Percentiles rank a stretch among this genome's conserved stretches.
Evolutionary conservation across 2,329 filamentous ascomycete genomes (phyloP).

Genomic region (Apiospora malaysiana): DNA sequence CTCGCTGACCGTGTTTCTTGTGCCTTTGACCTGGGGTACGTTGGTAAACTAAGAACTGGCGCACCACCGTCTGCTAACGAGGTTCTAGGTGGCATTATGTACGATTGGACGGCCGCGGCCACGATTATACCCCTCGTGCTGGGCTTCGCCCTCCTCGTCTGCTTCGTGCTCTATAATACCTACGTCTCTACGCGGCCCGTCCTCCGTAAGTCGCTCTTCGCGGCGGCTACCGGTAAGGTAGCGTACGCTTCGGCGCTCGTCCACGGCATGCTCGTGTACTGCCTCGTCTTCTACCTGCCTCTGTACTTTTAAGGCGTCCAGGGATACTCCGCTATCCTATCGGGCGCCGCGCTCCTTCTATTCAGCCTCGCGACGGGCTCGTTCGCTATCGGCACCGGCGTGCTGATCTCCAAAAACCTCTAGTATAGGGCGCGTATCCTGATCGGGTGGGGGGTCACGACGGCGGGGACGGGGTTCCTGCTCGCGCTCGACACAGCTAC

Average conservation of each 20-base stretch:
- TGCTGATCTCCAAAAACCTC: constrained; percentile 52
- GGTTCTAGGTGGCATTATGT: constrained; percentile 68
- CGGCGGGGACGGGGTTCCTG: constrained; percentile 62
- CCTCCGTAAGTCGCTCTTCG: constrained; percentile 28
- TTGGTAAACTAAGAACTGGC: neutral
- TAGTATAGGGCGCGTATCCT: constrained; percentile 45
- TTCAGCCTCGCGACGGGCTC: constrained; percentile 69
- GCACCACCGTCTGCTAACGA: neutral
- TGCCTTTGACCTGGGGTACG: constrained; percentile 46
- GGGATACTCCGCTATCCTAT: constrained; percentile 57
- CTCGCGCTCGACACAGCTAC: constrained; percentile 53
- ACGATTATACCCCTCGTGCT: constrained; percentile 67
- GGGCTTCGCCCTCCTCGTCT: constrained; percentile 56
- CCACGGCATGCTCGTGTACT: constrained; percentile 28
- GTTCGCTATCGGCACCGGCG: constrained; percentile 58
- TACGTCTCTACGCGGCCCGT: constrained; percentile 54
- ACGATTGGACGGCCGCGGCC: constrained; percentile 66
- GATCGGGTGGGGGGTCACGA: constrained; percentile 65
- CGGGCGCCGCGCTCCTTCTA: constrained; percentile 63
- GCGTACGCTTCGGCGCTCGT: constrained; percentile 29
- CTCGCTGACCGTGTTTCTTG: constrained; percentile 27
- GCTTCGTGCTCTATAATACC: constrained; percentile 60
- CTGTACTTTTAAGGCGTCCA: constrained; percentile 59
- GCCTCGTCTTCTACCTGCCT: constrained; percentile 38
- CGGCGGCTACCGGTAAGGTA: constrained; percentile 26